These are phyloP conservation scores for Skeletonema menzelii DNA, from an alignment of 108 stramenopile genomes.

Conservation along the genomic window DNA sequence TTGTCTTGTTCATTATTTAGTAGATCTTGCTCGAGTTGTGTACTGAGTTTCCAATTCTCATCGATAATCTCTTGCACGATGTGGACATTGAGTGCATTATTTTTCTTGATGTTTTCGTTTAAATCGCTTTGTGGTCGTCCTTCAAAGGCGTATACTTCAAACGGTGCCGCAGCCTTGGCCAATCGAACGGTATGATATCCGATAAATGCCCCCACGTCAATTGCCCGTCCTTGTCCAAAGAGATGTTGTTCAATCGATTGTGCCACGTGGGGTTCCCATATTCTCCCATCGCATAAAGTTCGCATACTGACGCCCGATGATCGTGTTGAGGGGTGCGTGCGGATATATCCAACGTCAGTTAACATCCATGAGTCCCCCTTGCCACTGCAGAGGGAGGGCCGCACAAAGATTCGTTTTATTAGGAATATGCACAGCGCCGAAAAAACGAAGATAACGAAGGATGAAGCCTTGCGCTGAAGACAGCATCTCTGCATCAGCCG, in stretches of 20 bases:
- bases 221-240: constrained; percentile 8
- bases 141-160: constrained; percentile 9
- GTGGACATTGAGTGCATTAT: constrained; percentile 14
- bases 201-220: constrained; percentile 20
- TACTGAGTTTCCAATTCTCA: constrained; percentile 8
- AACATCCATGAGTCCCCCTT: constrained; percentile 3
- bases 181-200: constrained; percentile 14
- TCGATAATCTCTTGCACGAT: constrained; percentile 7
- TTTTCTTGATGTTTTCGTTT: constrained; percentile 2
- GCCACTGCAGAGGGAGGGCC: not conserved
- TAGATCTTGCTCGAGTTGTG: constrained; percentile 13
- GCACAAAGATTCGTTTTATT: not conserved
- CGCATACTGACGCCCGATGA: constrained; percentile 7
- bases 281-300: constrained; percentile 4
- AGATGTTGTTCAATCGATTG: constrained; percentile 4
- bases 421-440: not conserved
- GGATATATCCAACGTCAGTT: constrained; percentile 28
- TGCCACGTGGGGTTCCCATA: constrained; percentile 18
- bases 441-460: not conserved
- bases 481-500: not conserved
- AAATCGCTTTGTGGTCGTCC: constrained; percentile 1
- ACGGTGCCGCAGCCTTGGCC: constrained; percentile 18
- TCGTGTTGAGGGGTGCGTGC: not conserved
- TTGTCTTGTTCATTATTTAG: constrained; percentile 8
- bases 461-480: not conserved